Evolutionary conservation across 1,284 basidiomycete genomes (phyloP).

Genomic region (Laetiporus sulphureus): DNA sequence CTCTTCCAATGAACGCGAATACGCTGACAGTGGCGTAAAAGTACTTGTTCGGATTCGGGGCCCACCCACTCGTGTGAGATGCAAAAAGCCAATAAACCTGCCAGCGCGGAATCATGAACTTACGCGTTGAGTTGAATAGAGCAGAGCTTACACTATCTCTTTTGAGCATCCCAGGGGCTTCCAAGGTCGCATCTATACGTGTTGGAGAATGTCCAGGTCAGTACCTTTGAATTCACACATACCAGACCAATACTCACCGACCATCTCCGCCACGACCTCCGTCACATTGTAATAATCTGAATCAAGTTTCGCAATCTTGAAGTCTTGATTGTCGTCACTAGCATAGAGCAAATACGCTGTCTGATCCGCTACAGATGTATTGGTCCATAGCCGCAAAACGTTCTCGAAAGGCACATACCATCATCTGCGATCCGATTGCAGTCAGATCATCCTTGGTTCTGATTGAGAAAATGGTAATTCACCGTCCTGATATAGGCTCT

Average conservation of each 20-base stretch:
- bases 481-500: constrained; percentile 56
- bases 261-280: constrained; percentile 38
- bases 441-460: not conserved
- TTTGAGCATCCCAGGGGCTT: constrained; percentile 58
- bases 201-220: too few species aligned
- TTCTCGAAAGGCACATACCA: not conserved
- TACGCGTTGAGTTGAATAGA: not conserved
- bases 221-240: too few species aligned
- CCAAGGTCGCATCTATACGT: constrained; percentile 49
- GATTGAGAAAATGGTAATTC: constrained; percentile 1
- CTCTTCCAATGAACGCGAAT: not conserved
- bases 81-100: constrained; percentile 55
- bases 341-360: constrained; percentile 57
- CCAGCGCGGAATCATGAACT: not conserved
- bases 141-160: constrained; percentile 39
- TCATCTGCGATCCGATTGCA: not conserved
- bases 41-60: constrained; percentile 56
- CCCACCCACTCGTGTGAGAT: constrained; percentile 56
- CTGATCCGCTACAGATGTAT: constrained; percentile 10
- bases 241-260: constrained; percentile 27
- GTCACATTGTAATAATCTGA: constrained; percentile 53
- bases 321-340: constrained; percentile 63
- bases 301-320: constrained; percentile 55
- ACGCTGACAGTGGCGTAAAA: constrained; percentile 42
- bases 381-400: not conserved